Percentiles rank a stretch among this genome's conserved stretches.
Conservation (phyloP, 768 basidiomycete genomes). For the Tulasnella sp. region DNA sequence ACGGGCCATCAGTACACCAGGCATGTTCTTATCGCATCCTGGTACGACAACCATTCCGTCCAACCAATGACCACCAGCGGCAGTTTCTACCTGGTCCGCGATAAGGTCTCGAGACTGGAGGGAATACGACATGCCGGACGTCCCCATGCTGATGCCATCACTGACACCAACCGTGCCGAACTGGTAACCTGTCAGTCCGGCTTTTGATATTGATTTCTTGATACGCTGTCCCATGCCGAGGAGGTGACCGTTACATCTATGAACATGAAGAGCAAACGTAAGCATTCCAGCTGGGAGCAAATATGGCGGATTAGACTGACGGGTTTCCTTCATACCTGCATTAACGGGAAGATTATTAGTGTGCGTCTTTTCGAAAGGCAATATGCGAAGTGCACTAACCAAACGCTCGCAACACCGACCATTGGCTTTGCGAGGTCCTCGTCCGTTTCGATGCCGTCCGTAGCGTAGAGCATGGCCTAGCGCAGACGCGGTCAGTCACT, state of each 20-base stretch:
- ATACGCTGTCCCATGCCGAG: conserved; percentile 79
- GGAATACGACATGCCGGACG: conserved; percentile 87
- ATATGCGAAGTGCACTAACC: conserved; percentile 40
- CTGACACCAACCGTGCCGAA: conserved; percentile 97
- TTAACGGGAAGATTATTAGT: conserved; percentile 14
- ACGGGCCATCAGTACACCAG: conserved; percentile 97
- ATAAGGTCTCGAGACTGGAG: conserved; percentile 95
- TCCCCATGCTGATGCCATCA: conserved; percentile 98
- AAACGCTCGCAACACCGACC: conserved; percentile 95
- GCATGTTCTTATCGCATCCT: conserved; percentile 99
- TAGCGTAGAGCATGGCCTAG: conserved; percentile 98
- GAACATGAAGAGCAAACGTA: background rate
- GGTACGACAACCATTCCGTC: conserved; percentile 97
- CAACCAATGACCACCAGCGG: conserved; percentile 93
- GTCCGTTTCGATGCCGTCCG: conserved; percentile 72
- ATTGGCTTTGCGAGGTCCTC: conserved; percentile 90
- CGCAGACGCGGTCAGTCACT: conserved; percentile 4
- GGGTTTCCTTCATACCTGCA: conserved; percentile 97
- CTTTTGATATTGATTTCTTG: conserved; percentile 63
- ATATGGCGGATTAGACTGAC: conserved; percentile 38
- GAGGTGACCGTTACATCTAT: conserved; percentile 89
- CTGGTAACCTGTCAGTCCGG: conserved; percentile 81
- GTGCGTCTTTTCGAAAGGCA: background rate
- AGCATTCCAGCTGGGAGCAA: background rate
- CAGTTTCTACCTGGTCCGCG: conserved; percentile 93